phyloP scores from a whole-genome alignment of 2,329 filamentous ascomycete species.

The Bipolaris oryzae region DNA sequence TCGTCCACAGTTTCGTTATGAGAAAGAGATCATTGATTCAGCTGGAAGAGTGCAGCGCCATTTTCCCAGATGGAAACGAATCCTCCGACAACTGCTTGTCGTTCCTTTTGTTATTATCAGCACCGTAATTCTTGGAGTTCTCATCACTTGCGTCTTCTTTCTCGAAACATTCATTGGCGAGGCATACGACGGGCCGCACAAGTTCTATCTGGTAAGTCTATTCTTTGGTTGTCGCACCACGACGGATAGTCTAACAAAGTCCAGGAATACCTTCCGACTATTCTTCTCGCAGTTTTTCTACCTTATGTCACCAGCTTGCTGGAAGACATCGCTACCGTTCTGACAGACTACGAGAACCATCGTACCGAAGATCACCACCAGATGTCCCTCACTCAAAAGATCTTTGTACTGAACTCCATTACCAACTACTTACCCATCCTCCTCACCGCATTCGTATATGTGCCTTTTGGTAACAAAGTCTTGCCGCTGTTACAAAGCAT shows the following conservation, averaged over 20 bases:
- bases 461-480: constrained; percentile 35
- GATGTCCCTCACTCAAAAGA: constrained; percentile 44
- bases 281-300: constrained; percentile 37
- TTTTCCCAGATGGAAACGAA: constrained; percentile 41
- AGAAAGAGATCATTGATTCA: constrained; percentile 32
- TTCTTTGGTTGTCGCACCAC: neutral
- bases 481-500: constrained; percentile 32
- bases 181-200: constrained; percentile 42
- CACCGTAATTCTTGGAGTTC: constrained; percentile 31
- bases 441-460: constrained; percentile 43
- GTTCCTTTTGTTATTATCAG: constrained; percentile 41
- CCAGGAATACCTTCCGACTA: constrained; percentile 43
- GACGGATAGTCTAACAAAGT: constrained; percentile 5
- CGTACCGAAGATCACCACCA: constrained; percentile 40
- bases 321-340: constrained; percentile 31
- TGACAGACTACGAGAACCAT: constrained; percentile 46
- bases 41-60: constrained; percentile 33
- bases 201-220: constrained; percentile 34
- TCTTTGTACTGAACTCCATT: constrained; percentile 45
- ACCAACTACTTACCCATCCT: constrained; percentile 46
- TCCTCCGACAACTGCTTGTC: constrained; percentile 38
- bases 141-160: constrained; percentile 39
- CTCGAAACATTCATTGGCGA: constrained; percentile 44
- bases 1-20: constrained; percentile 36
- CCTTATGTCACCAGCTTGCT: constrained; percentile 40